phyloP scores from a whole-genome alignment of 257 asterid species.

The Lavandula angustifolia region DNA sequence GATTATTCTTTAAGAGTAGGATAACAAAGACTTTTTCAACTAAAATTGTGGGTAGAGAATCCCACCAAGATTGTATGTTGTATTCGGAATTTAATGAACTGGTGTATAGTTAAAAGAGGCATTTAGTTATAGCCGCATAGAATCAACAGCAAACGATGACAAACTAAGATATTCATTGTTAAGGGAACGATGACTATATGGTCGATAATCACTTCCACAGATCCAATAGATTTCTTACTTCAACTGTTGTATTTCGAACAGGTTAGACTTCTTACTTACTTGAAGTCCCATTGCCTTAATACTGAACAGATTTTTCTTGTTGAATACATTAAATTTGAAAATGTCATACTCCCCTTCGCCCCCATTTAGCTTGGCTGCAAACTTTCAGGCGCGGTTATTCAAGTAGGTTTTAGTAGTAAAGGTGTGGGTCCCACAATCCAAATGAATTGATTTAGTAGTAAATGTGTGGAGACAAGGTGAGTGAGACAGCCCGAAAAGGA shows the following conservation, averaged over 20 bases:
- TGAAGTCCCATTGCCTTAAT: neutral
- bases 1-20: neutral
- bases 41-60: neutral
- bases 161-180: neutral
- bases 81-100: neutral
- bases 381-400: too few species aligned
- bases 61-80: neutral
- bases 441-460: too few species aligned
- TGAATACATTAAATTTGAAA: neutral
- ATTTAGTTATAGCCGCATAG: neutral
- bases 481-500: too few species aligned
- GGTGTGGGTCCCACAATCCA: too few species aligned
- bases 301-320: slow-evolving; percentile 6
- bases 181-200: neutral
- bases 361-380: too few species aligned
- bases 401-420: too few species aligned
- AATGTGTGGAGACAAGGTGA: too few species aligned
- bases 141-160: neutral
- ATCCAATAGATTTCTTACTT: neutral
- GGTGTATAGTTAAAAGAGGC: neutral
- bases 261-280: neutral
- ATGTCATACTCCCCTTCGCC: neutral
- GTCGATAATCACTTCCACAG: neutral
- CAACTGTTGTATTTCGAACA: neutral
- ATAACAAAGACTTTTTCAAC: neutral